Evolutionary conservation across 192 early-diverging fungal species (phyloP).

Genomic region (Backusella westeae): DNA sequence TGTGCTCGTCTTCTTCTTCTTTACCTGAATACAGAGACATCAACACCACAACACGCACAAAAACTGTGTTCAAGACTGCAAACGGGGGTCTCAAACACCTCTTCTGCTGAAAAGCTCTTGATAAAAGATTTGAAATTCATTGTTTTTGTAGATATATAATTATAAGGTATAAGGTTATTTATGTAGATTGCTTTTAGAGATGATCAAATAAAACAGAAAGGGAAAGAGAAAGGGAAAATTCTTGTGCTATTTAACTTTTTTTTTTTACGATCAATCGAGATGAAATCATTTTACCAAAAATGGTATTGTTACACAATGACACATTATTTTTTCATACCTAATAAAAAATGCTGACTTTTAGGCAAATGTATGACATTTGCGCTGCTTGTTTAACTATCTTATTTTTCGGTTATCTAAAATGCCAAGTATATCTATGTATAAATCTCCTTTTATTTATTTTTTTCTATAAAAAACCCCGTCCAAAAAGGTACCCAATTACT

Average conservation of each 20-base stretch:
- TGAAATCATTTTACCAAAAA: constrained; percentile 5
- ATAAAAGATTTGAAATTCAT: neutral
- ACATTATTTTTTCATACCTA: neutral
- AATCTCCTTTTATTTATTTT: neutral
- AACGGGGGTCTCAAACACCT: neutral
- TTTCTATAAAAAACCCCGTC: neutral
- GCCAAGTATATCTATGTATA: neutral
- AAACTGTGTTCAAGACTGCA: neutral
- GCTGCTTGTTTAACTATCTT: neutral
- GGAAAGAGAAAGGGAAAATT: neutral
- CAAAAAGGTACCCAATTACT: no score
- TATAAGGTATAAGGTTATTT: neutral
- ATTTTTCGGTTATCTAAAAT: neutral
- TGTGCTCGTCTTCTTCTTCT: neutral
- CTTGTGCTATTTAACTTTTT: neutral
- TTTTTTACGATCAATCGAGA: neutral
- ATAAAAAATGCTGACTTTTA: neutral
- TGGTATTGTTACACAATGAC: neutral
- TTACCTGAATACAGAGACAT: constrained; percentile 14
- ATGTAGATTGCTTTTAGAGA: neutral
- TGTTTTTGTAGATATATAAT: neutral
- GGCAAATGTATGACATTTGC: neutral
- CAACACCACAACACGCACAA: constrained; percentile 17
- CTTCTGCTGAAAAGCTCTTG: neutral
- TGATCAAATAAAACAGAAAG: neutral